Conservation (phyloP, 768 basidiomycete species). For the Termitomyces sp. region DNA sequence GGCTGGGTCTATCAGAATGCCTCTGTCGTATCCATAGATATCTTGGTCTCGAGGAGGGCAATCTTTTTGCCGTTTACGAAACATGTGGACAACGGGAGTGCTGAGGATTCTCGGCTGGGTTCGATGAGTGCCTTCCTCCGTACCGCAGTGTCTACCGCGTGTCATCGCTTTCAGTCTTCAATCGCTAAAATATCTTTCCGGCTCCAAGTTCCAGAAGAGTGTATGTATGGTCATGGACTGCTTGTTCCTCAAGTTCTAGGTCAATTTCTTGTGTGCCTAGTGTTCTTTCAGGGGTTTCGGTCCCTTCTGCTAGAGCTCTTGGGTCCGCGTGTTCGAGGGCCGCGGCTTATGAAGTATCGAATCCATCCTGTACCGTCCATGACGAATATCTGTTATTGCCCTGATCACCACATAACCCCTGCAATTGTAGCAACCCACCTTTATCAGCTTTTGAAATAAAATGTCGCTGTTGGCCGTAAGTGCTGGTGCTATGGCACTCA, state of each 20-base stretch:
- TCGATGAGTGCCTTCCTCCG: not conserved
- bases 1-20: not conserved
- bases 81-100: not conserved
- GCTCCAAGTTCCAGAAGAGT: not conserved
- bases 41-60: not conserved
- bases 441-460: not conserved
- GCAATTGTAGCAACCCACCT: not conserved
- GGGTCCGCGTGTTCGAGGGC: not conserved
- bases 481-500: not conserved
- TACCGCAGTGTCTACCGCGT: not conserved
- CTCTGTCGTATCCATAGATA: not conserved
- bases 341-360: not conserved
- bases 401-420: not conserved
- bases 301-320: not conserved
- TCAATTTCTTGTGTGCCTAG: not conserved
- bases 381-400: not conserved
- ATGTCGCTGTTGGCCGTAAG: not conserved
- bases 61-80: not conserved
- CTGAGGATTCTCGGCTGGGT: slow-evolving; percentile 5
- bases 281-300: not conserved
- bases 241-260: not conserved
- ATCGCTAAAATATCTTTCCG: not conserved
- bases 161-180: not conserved
- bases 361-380: not conserved
- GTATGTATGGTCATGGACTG: not conserved